Conservation (phyloP, 2,329 filamentous ascomycete genomes). For the Arthroderma sp. region DNA sequence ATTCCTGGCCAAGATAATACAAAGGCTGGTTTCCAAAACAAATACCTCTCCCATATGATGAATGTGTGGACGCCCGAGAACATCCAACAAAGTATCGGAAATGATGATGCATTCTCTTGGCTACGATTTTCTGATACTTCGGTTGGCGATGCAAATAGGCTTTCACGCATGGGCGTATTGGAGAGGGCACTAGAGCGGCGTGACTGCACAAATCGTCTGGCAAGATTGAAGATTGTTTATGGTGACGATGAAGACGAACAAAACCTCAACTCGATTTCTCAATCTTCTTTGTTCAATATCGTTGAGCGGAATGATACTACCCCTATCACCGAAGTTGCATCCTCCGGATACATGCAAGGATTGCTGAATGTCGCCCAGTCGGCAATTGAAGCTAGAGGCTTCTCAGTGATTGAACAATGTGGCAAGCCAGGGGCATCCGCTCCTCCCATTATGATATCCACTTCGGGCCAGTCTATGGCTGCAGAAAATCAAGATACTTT, state of each 20-base stretch:
- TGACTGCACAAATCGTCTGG: conserved; percentile 43
- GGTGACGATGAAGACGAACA: conserved; percentile 45
- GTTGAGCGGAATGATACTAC: conserved; percentile 53
- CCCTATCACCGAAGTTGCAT: conserved; percentile 55
- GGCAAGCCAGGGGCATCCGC: conserved; percentile 67
- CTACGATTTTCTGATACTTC: conserved; percentile 74
- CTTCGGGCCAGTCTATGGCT: conserved; percentile 51
- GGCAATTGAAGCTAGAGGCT: conserved; percentile 54
- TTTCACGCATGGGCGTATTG: conserved; percentile 58
- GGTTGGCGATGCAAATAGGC: conserved; percentile 55
- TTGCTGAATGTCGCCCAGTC: conserved; percentile 66
- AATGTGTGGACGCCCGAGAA: conserved; percentile 82
- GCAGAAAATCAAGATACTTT: conserved; percentile 55
- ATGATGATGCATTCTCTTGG: conserved; percentile 65
- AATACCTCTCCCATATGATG: conserved; percentile 67
- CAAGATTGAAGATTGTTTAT: conserved; percentile 56
- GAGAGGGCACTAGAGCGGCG: conserved; percentile 54
- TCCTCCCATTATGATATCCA: conserved; percentile 71
- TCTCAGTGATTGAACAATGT: conserved; percentile 68
- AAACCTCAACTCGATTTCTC: conserved; percentile 51
- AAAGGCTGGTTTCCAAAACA: conserved; percentile 65
- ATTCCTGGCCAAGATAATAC: conserved; percentile 60
- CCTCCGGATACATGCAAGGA: conserved; percentile 57
- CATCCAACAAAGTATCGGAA: conserved; percentile 48
- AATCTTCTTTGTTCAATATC: conserved; percentile 72